A percentile compares a stretch with the other conserved stretches of the same genome.
phyloP scores from a whole-genome alignment of 371 early-diverging fungal genomes.

The Mortierella sp. region DNA sequence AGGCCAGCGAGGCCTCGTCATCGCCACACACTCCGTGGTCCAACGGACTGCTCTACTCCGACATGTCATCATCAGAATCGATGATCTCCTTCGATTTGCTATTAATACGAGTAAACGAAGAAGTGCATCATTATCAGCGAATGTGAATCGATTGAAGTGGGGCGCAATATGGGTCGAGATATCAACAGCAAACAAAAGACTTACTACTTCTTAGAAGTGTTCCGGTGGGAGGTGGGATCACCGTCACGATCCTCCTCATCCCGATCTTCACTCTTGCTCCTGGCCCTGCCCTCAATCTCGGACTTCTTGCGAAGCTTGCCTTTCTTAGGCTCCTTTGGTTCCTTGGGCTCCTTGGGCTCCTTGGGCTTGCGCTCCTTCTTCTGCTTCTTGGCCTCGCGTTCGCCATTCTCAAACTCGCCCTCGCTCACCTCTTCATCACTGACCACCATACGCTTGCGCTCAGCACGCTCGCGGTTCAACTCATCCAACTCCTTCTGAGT shows the following conservation, averaged over 20 bases:
- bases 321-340: conserved; percentile 49
- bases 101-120: not conserved
- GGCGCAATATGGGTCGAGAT: not conserved
- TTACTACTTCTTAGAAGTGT: conserved; percentile 52
- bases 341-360: conserved; percentile 44
- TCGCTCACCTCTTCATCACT: conserved; percentile 53
- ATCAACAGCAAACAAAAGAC: not conserved
- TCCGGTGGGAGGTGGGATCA: conserved; percentile 29
- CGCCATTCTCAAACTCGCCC: conserved; percentile 35
- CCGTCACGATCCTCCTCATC: conserved; percentile 41
- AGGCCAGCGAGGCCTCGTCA: not conserved
- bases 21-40: not conserved
- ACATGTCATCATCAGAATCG: conserved; percentile 53
- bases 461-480: conserved; percentile 54
- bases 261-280: conserved; percentile 39
- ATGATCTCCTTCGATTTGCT: conserved; percentile 58
- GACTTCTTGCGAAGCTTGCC: conserved; percentile 58
- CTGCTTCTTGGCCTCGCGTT: conserved; percentile 44
- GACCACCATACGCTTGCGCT: conserved; percentile 52
- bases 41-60: conserved; percentile 23
- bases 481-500: conserved; percentile 55
- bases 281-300: conserved; percentile 46
- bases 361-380: conserved; percentile 58
- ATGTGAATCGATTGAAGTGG: not conserved
- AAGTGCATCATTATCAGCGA: not conserved